Evolutionary conservation across 441 rosid species (phyloP).

Genomic region (Bocquillonia castaneifolia): DNA sequence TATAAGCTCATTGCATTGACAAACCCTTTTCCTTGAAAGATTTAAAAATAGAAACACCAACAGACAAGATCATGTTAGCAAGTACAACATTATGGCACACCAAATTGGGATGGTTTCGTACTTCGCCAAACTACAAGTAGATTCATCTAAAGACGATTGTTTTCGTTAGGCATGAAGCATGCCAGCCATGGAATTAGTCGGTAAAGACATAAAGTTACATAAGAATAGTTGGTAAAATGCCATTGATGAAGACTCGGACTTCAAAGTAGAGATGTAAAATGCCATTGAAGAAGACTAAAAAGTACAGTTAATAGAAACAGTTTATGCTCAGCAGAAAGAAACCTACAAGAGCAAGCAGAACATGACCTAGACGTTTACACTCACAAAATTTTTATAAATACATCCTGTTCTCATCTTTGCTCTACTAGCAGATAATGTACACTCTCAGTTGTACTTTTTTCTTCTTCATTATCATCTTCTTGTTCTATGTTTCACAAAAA

Average conservation of each 20-base stretch:
- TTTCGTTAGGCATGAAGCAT: not conserved
- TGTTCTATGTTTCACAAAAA: constrained; percentile 29
- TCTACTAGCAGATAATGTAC: constrained; percentile 38
- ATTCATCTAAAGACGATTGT: no score
- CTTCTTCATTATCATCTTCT: constrained; percentile 16
- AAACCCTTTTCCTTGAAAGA: no score
- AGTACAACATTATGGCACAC: no score
- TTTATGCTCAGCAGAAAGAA: constrained; percentile 6
- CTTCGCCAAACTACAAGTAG: no score
- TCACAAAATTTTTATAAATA: constrained; percentile 33
- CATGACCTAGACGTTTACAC: constrained; percentile 24
- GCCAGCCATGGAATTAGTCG: not conserved
- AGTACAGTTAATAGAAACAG: constrained; percentile 12
- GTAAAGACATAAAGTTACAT: not conserved
- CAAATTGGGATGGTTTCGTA: no score
- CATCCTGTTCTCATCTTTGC: constrained; percentile 30
- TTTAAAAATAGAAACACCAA: no score
- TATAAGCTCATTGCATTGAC: no score
- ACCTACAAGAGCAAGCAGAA: constrained; percentile 29
- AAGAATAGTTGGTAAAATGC: not conserved
- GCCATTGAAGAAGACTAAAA: constrained; percentile 21
- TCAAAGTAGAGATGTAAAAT: constrained; percentile 11
- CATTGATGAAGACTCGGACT: constrained; percentile 17
- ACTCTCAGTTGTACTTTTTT: constrained; percentile 23
- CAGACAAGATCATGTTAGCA: no score